Evolutionary conservation across 768 basidiomycete genomes (phyloP).

Genomic region (Russula abietina): DNA sequence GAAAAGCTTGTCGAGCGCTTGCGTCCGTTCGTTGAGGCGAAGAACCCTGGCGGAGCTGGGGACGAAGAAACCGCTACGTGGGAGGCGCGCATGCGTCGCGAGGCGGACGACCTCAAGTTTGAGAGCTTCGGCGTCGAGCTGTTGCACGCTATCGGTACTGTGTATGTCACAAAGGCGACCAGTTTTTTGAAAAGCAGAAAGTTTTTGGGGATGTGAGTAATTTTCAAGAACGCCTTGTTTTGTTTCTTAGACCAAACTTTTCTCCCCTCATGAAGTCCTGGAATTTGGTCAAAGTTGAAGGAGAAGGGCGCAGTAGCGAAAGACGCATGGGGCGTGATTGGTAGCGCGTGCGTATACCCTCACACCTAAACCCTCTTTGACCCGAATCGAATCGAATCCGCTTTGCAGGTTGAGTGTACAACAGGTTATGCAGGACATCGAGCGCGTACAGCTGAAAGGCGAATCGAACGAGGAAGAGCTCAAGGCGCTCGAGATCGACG

Average conservation of each 20-base stretch:
- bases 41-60: conserved; percentile 68
- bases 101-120: conserved; percentile 92
- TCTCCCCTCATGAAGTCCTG: conserved; percentile 38
- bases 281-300: conserved; percentile 90
- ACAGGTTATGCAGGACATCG: conserved; percentile 84
- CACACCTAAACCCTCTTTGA: not conserved
- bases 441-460: conserved; percentile 83
- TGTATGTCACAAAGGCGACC: conserved; percentile 91
- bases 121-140: conserved; percentile 98
- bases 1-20: conserved; percentile 79
- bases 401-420: conserved; percentile 61
- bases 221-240: not conserved
- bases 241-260: conserved; percentile 32
- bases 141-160: conserved; percentile 81
- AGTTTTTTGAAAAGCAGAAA: conserved; percentile 87
- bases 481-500: conserved; percentile 81
- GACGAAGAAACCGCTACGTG: conserved; percentile 82
- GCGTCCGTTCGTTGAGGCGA: conserved; percentile 87
- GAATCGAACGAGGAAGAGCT: conserved; percentile 82
- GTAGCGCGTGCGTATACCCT: conserved; percentile 70
- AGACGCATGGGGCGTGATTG: conserved; percentile 95
- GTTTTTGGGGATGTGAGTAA: conserved; percentile 79
- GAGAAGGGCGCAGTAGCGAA: conserved; percentile 92
- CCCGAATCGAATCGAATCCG: not conserved
- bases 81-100: conserved; percentile 66